phyloP scores from a whole-genome alignment of 2,329 filamentous ascomycete species.

The Akanthomyces dipterigenus region DNA sequence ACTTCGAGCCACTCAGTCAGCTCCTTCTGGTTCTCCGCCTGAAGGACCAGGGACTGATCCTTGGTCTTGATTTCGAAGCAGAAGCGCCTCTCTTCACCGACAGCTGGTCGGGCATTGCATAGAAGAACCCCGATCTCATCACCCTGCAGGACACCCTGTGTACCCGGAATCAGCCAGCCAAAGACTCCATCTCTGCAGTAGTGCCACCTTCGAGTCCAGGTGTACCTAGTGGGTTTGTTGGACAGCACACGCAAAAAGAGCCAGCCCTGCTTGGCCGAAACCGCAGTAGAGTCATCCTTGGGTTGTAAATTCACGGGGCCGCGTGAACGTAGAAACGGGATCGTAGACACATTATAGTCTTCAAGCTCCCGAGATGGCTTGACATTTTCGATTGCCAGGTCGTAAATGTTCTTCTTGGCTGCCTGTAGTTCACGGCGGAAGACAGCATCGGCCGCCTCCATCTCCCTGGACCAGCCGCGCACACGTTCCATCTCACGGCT shows the following conservation, averaged over 20 bases:
- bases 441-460: slow-evolving; percentile 79
- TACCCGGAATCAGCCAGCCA: slow-evolving; percentile 81
- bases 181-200: slow-evolving; percentile 95
- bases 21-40: slow-evolving; percentile 86
- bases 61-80: slow-evolving; percentile 99
- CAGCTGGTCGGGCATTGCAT: slow-evolving; percentile 85
- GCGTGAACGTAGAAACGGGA: slow-evolving; percentile 72
- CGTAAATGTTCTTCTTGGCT: slow-evolving; percentile 76
- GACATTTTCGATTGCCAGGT: slow-evolving; percentile 60
- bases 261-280: slow-evolving; percentile 89
- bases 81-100: slow-evolving; percentile 88
- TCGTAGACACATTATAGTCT: slow-evolving; percentile 83
- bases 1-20: slow-evolving; percentile 92
- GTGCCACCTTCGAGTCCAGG: slow-evolving; percentile 89
- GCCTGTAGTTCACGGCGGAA: slow-evolving; percentile 77
- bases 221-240: slow-evolving; percentile 83
- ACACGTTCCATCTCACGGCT: slow-evolving; percentile 82
- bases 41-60: slow-evolving; percentile 78
- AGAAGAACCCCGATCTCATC: slow-evolving; percentile 93
- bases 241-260: slow-evolving; percentile 74
- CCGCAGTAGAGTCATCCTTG: slow-evolving; percentile 40
- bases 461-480: slow-evolving; percentile 85
- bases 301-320: slow-evolving; percentile 59
- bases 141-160: slow-evolving; percentile 84
- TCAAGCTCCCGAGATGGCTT: slow-evolving; percentile 89